Base-by-base conservation (phyloP, 2,329 filamentous ascomycete species). In the Ampelomyces quisqualis region DNA sequence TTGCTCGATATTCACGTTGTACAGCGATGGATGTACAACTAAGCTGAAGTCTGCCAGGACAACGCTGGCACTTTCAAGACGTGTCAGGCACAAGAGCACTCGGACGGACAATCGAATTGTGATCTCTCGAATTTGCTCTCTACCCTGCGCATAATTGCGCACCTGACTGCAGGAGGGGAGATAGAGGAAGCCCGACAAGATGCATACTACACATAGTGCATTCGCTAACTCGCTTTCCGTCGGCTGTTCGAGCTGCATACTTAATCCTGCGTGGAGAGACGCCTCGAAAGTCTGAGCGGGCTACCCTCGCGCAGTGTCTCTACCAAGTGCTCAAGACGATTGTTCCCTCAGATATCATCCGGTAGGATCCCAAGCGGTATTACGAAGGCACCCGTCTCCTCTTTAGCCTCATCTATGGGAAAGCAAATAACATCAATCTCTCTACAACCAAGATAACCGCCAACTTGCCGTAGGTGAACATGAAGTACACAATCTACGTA, bases 361-460 rank as follows among this genome's bases (percentile, higher is more conserved):
- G 54, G 4, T 51, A 44, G 6, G 48, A 64, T 34, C 26, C 43
- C 3, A 24, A 45, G 17, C 55, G 68, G 10, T 36, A 62, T 5
- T 60, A 69, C 15, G 66, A 70, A 46, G 65, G 61, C 5, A 47
- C 62, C 22, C 57, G 65, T 6, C 48, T 69, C 4, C 49, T 70
- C 14, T 61, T 68, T 37, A 65, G 65, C n/a, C 58, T 68, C 24
- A 47, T 69, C 14, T 44, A 68, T 2, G 64, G 68, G 39, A 67
- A 64, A 42, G 62, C 57, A 17, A 58, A 55, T 24, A 45, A 58
- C 15, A 24, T 58, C 8, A 45, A 46, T n/a, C 34, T 52, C 3
- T 34, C 50, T 2, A 34, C 32, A 19, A 50, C 23, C n/a, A 34
- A 38, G 0, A 7, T 37, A n/a, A 11, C 42, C n/a, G 18, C 18